Evolutionary conservation across 805 yeast species (phyloP), one percentile per base, ranked within the genome.

Genomic region (Diddensiella transvaalensis): DNA sequence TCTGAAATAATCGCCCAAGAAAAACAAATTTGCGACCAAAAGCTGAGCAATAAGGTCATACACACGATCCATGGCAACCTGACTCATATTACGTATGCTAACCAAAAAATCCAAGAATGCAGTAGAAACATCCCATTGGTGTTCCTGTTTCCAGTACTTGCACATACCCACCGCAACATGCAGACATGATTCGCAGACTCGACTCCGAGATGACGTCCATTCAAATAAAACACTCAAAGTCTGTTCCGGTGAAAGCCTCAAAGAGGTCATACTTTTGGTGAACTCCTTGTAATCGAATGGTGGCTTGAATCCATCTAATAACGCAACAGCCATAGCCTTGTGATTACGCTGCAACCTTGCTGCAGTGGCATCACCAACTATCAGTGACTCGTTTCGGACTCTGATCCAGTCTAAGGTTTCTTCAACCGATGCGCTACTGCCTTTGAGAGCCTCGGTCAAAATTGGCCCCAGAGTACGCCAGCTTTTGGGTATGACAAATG

Each of bases 1-100:
- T 58, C 97, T 71, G 49, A 90, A 72, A 59, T 91, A 91, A 1
- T 85, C 75, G 1, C 85, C 79, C 13, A 82, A 70, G 2, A 78
- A 65, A 21, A 85, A 72, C 21, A 84, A 63, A 40, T 75, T 75
- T 46, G 73, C 55, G 37, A 73, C 75, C 5, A 66, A 54, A 2
- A 82, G 63, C 60, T 78, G 82, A 46, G 74, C 71, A 15, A 83
- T 70, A 26, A 82, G 63, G n/a, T 74, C 70, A 52, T 73, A 53
- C 11, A 58, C 38, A 15, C 29, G 36, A 15, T 42, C 42, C 58
- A 55, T 49, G 29, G 35, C 45, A 47, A 32, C 60, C 6, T 29
- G 32, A 32, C 13, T 43, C 29, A 40, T 26, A 22, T 42, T 37
- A 22, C 33, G 33, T 11, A 56, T 47, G 19, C 41, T 22, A 22